Evolutionary conservation across 2,329 filamentous ascomycete species (phyloP), one percentile per base, ranked within the genome.

Genomic region (Xylaria sp.): DNA sequence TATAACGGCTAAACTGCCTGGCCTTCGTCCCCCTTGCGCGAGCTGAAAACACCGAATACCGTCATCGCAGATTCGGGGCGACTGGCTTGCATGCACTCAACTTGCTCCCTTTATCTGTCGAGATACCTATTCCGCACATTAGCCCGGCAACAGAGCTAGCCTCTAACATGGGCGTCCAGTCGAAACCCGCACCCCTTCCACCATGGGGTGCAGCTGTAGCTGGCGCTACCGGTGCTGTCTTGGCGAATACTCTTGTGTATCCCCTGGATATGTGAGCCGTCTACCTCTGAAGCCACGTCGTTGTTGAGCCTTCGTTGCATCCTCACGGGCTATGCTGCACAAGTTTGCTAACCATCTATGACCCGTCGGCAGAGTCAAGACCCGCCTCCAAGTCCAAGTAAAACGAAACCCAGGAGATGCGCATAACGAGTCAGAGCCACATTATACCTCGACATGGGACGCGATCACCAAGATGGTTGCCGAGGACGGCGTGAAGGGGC

Each of bases 181-280:
- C 87, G 48, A 95, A 94, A 81, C 86, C 89, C 72, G 85, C 85
- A 63, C 85, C 85, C 73, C 88, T 98, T 69, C 94, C 96, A 51
- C 93, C 96, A 64, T 98, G 95, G 95, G 95, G 94, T 64, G 91
- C 91, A 78, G 96, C 96, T 64, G 90, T 97, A 73, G 95, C 96
- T 72, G 96, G 96, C 77, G 94, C 96, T 62, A 93, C 93, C 23
- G 96, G 96, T 70, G 96, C 96, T 56, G 94, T 98, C 46, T 86
- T 99, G 69, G 96, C 96, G 67, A 99, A 99, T 85, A 92, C 94
- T 54, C 84, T 98, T 72, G 95, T 98, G 67, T 99, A 99, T 82
- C 96, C 96, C 56, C 87, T 99, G 69, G 96, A 99, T 82, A 94
- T 99, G 94, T 97, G 85, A 85, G 92, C 66, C 25, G 62, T 52